Conservation (phyloP, 345 rosid species). For the Combretum micranthum region DNA sequence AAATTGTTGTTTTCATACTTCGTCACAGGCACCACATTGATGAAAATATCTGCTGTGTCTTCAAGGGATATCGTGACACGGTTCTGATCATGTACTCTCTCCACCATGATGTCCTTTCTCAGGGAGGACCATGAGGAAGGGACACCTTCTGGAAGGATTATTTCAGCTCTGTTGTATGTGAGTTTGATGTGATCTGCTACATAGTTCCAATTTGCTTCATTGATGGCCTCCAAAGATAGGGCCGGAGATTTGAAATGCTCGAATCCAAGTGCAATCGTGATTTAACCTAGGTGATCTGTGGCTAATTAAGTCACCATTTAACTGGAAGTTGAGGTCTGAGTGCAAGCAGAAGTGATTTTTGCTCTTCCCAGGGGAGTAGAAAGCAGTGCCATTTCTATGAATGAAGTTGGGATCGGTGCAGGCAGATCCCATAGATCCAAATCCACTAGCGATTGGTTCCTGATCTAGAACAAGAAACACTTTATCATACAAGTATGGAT, state of each 20-base stretch:
- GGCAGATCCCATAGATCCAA: slow-evolving; percentile 33
- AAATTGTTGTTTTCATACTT: slow-evolving; percentile 9
- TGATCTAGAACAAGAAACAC: slow-evolving; percentile 11
- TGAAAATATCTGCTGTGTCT: slow-evolving; percentile 12
- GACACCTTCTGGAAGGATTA: slow-evolving; percentile 8
- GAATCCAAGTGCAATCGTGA: slow-evolving; percentile 58
- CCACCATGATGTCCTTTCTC: slow-evolving; percentile 13
- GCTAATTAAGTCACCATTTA: slow-evolving; percentile 48
- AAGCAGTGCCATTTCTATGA: slow-evolving; percentile 50
- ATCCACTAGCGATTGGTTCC: slow-evolving; percentile 37
- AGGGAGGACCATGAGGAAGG: slow-evolving; percentile 15
- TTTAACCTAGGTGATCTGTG: slow-evolving; percentile 36
- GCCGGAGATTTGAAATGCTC: slow-evolving; percentile 25
- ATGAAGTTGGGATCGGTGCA: slow-evolving; percentile 52
- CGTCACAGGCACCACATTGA: slow-evolving; percentile 19
- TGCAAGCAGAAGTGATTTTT: slow-evolving; percentile 42
- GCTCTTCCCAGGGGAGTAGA: slow-evolving; percentile 57
- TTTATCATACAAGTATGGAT: too few relatives aligned
- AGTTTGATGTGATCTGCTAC: slow-evolving; percentile 14
- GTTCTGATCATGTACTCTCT: slow-evolving; percentile 19
- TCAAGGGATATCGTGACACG: slow-evolving; percentile 9
- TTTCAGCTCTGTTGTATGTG: slow-evolving; percentile 6
- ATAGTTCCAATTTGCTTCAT: slow-evolving; percentile 13
- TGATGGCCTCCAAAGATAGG: slow-evolving; percentile 16
- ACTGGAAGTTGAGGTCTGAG: slow-evolving; percentile 44